Evolutionary conservation across 352 stramenopile genomes (phyloP), one percentile per base, ranked within the genome.

Genomic region (Phytophthora macrochlamydospora): DNA sequence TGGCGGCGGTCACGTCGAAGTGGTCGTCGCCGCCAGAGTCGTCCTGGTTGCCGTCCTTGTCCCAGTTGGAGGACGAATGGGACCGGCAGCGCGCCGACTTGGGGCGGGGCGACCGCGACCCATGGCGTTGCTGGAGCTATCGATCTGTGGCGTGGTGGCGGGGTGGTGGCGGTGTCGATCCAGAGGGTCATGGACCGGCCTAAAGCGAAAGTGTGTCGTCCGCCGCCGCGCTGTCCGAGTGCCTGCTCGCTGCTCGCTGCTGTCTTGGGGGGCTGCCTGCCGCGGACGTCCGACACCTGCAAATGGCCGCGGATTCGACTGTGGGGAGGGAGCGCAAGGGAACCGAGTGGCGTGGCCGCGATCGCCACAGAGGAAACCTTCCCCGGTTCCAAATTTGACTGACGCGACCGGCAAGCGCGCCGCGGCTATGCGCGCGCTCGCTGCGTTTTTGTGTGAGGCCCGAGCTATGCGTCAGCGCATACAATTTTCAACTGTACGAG

Each of bases 1-100:
- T 79, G 50, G 72, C 73, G 44, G 78, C 68, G 51, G 59, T 73
- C 30, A 44, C 76, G 65, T 85, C 73, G 44, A 82, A 77, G 37
- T 42, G 58, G 51, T 84, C 79, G 56, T 84, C 67, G 24, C 18
- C 18, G 18, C 71, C 70, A n/a, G 66, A 70, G 49, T 71, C 68
- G 54, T 80, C 68, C 40, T 72, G 69, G 51, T 69, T 73, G 57
- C 89, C 81, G 44, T 78, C 68, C 18, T 78, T 80, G 33, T 90
- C 78, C 81, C 74, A 88, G 65, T 78, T 90, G 48, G 71, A 90
- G 48, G 85, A 40, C 35, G 35, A 93, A 44, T 90, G 65, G 51
- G 81, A 85, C 13, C 80, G 81, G 52, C 71, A 73, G 9, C 84
- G 80, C 12, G 57, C 62, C 12, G 60, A 80, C 69, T 69, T 60